These are phyloP conservation scores for Lepidium africanum DNA, from an alignment of 345 rosid genomes.

Conservation along the genomic window DNA sequence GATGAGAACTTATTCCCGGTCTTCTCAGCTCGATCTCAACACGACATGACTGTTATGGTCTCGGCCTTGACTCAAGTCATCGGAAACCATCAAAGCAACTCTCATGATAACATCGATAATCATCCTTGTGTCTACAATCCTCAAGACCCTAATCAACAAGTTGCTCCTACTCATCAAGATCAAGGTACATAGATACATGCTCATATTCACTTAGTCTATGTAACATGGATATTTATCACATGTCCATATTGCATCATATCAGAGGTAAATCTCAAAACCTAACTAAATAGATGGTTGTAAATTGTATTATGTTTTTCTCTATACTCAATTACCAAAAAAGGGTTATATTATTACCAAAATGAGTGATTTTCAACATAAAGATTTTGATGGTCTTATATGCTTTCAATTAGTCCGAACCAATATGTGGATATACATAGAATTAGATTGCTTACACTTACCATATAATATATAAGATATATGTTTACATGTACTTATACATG, in stretches of 20 bases:
- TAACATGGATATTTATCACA: no score
- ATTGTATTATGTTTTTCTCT: not conserved
- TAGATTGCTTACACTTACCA: not conserved
- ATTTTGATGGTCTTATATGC: not conserved
- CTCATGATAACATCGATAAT: slow-evolving; percentile 17
- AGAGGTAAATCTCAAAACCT: not conserved
- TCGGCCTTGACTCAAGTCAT: slow-evolving; percentile 70
- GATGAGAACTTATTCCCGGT: slow-evolving; percentile 44
- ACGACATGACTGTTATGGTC: slow-evolving; percentile 59
- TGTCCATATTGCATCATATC: not conserved
- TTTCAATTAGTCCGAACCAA: not conserved
- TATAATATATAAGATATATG: no score
- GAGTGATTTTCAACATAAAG: not conserved
- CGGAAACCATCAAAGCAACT: slow-evolving; percentile 26
- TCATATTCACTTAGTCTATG: not conserved
- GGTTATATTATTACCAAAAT: not conserved
- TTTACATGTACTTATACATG: not conserved
- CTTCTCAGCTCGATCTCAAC: slow-evolving; percentile 64
- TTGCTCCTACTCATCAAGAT: slow-evolving; percentile 21
- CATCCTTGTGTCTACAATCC: slow-evolving; percentile 17
- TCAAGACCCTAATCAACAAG: slow-evolving; percentile 19
- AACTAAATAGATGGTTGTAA: not conserved
- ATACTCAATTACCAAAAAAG: not conserved
- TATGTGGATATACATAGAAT: not conserved
- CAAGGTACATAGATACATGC: slow-evolving; percentile 22